A percentile compares a stretch with the other conserved stretches of the same genome.
These are phyloP conservation scores for Cyberlindnera sargentensis DNA, from an alignment of 805 yeast species.

Conservation along the genomic window DNA sequence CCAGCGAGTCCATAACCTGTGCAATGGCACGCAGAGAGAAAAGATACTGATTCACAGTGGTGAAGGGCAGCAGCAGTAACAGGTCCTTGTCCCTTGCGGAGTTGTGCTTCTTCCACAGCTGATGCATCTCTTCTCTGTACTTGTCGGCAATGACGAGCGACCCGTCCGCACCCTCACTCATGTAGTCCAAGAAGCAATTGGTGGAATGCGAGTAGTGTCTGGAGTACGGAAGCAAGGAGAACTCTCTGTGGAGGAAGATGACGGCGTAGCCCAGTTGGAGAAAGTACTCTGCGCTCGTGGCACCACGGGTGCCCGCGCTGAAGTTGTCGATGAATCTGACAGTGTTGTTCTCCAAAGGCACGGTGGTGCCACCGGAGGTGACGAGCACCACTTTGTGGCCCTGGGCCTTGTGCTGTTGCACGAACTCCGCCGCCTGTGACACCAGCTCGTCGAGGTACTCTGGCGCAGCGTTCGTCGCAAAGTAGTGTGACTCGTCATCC, in stretches of 20 bases:
- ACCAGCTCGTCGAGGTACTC: slow-evolving; percentile 59
- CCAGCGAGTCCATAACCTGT: slow-evolving; percentile 46
- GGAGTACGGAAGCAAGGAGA: slow-evolving; percentile 87
- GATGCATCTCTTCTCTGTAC: slow-evolving; percentile 54
- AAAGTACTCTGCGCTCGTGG: slow-evolving; percentile 90
- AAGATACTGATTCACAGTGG: slow-evolving; percentile 90
- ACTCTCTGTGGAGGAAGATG: slow-evolving; percentile 86
- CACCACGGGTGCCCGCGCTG: slow-evolving; percentile 97
- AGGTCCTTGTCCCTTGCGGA: slow-evolving; percentile 26
- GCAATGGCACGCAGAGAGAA: slow-evolving; percentile 74
- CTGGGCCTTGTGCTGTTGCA: slow-evolving; percentile 41
- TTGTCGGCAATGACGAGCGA: slow-evolving; percentile 57
- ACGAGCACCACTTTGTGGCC: slow-evolving; percentile 63
- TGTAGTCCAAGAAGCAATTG: slow-evolving; percentile 78
- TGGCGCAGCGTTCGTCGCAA: slow-evolving; percentile 68
- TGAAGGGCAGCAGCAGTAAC: slow-evolving; percentile 69
- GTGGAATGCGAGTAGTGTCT: slow-evolving; percentile 82
- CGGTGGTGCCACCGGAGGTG: slow-evolving; percentile 97
- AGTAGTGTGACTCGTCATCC: slow-evolving; percentile 70
- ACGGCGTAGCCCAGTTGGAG: slow-evolving; percentile 85
- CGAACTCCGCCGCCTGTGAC: slow-evolving; percentile 51
- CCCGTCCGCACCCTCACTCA: slow-evolving; percentile 40
- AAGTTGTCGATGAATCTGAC: slow-evolving; percentile 96
- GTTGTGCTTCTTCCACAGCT: slow-evolving; percentile 49
- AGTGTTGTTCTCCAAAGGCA: slow-evolving; percentile 93